Evolutionary conservation across 306 rosid genomes (phyloP), one percentile per base, ranked within the genome.

Genomic region (Gastrolobium bilobum): DNA sequence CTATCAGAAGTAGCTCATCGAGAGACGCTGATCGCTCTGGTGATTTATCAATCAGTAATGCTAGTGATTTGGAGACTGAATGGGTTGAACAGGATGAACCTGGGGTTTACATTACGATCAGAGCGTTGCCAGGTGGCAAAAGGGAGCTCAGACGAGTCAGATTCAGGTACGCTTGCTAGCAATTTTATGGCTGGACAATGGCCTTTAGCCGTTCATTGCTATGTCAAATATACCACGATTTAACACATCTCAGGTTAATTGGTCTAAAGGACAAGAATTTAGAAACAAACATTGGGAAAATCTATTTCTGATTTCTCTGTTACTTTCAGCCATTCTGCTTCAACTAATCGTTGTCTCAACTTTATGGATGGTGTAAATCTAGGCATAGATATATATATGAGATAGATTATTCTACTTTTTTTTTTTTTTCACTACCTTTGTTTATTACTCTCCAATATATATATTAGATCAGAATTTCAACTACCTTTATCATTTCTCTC

Each of bases 81-180:
- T 87, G 90, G 90, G 86, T 87, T 75, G 90, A 87, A 68, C 90
- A 87, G 78, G 90, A 87, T 78, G 88, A 87, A 52, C 84, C 90
- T 34, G 90, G 90, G 14, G 90, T 87, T 78, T 87, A 87, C 73
- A 87, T 87, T 38, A 87, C 90, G 5, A 84, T 87, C 59, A 87
- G 88, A 81, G 90, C 90, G 40, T 78, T 87, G 74, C 80, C 90
- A 15, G 90, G 90, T 6, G 90, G 88, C 50, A 82, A 84, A 60
- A 87, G 86, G 77, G 90, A 87, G 84, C 88, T 87, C 66, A 87
- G 81, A 87, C 43, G 88, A 75, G 90, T 87, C 67, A 78, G 90
- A 62, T 87, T 87, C 86, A 87, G 90, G 90, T 87, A 81, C 7
- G 33, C 71, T 60, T 59, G 42, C 50, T n/a, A 20, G 31, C 58